Conservation (phyloP, 2,329 filamentous ascomycete genomes). For the Fusarium newnesense region DNA sequence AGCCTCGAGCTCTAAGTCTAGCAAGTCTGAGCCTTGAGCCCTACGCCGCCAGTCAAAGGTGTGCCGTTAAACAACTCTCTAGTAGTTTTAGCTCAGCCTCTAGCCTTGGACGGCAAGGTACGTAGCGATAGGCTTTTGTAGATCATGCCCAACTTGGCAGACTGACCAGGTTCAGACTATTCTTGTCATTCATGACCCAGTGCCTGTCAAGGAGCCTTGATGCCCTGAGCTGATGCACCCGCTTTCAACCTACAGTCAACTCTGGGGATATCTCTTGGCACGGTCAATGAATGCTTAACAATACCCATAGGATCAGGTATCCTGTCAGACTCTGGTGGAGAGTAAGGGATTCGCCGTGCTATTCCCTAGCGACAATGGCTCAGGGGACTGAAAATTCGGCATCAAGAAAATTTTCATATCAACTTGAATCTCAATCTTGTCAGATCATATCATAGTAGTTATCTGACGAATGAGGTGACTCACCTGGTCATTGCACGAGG, state of each 20-base stretch:
- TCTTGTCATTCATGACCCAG: conserved; percentile 24
- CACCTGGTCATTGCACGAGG: conserved; percentile 27
- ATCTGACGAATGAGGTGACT: conserved; percentile 35
- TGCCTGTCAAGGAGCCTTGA: conserved; percentile 26
- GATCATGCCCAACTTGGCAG: conserved; percentile 41
- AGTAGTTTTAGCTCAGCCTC: background rate
- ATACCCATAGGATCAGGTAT: conserved; percentile 19
- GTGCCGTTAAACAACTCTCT: conserved; percentile 29
- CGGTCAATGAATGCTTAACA: conserved; percentile 26
- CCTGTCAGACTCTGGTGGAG: conserved; percentile 11
- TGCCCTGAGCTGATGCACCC: conserved; percentile 25
- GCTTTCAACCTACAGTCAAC: conserved; percentile 18
- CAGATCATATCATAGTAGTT: conserved; percentile 42
- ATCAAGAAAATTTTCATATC: conserved; percentile 22
- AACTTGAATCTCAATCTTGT: conserved; percentile 21
- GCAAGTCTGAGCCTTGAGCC: conserved; percentile 8
- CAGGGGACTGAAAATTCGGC: conserved; percentile 14
- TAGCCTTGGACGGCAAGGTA: conserved; percentile 23
- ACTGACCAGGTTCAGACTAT: conserved; percentile 30
- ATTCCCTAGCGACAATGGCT: conserved; percentile 6
- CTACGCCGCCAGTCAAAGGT: conserved; percentile 12
- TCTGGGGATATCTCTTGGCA: conserved; percentile 47
- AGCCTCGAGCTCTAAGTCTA: background rate
- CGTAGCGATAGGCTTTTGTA: conserved; percentile 30
- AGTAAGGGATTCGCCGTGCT: conserved; percentile 23